These are phyloP conservation scores for Oxyria digyna DNA, from an alignment of 148 eudicot species.

Conservation along the genomic window DNA sequence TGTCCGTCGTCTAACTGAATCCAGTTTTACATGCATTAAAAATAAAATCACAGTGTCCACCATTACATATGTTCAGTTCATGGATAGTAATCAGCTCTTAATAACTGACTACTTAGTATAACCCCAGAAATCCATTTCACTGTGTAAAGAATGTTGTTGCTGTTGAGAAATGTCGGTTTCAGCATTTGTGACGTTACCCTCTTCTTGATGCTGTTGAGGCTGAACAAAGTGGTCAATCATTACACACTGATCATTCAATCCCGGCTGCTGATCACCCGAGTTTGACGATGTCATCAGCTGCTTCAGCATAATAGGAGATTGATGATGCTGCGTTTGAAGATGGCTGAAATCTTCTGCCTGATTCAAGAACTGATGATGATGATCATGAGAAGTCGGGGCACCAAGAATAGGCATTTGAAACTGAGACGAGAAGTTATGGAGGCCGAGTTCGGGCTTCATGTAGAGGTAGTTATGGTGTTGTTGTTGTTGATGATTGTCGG, in stretches of 20 bases:
- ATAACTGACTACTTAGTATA: constrained; percentile 40
- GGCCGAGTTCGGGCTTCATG: constrained; percentile 32
- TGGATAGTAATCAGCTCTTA: not conserved
- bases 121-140: constrained; percentile 92
- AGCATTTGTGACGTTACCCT: constrained; percentile 3
- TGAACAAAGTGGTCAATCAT: constrained; percentile 45
- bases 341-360: constrained; percentile 22
- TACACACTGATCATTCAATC: constrained; percentile 39
- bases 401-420: constrained; percentile 20
- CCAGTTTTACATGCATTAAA: constrained; percentile 4
- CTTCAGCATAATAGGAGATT: constrained; percentile 26
- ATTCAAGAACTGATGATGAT: constrained; percentile 19
- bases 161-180: constrained; percentile 11
- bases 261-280: constrained; percentile 28
- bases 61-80: constrained; percentile 5
- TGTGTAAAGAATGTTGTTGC: constrained; percentile 40
- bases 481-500: not conserved
- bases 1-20: not conserved
- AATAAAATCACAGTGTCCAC: constrained; percentile 2
- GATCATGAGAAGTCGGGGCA: constrained; percentile 22
- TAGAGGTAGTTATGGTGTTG: constrained; percentile 34
- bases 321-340: constrained; percentile 13
- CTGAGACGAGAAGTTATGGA: constrained; percentile 49
- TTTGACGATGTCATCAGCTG: constrained; percentile 26
- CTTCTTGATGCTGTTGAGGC: constrained; percentile 14